Base-by-base conservation (phyloP, 2,329 filamentous ascomycete species). In the Neonectria faginata region DNA sequence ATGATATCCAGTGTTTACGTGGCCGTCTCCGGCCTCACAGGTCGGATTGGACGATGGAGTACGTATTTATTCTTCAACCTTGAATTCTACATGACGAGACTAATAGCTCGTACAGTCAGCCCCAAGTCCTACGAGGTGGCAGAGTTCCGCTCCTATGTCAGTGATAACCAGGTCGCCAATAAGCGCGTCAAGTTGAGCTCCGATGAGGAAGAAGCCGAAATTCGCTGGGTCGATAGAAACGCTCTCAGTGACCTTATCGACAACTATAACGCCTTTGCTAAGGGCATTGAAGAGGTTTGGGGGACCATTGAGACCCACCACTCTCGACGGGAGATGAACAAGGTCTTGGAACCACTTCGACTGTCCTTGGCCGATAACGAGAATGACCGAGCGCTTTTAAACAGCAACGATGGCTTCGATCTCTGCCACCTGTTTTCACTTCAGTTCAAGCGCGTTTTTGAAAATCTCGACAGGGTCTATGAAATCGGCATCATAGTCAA, bases 1-100 rank as follows among this genome's bases (percentile, higher is more conserved):
- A 77, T 77, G 73, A 76, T 77, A 67, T 67, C 70, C 48, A 69
- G 59, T 47, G 52, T 77, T 57, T 67, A 67, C 47, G 66, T 71
- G 29, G 73, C 72, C 33, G 54, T 77, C 25, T 65, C 73, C 39
- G 70, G 70, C 57, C 41, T 77, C n/a, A 64, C 74, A 22, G 73
- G 72, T 29, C 71, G 53, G 57, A 53, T 77, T 36, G 59, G 66
- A 47, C 73, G 65, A 60, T 64, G 73, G 39, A 57, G 75, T 77
- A 65, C 10, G 73, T 58, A 33, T 45, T 27, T 20, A 9, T 8
- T 22, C 3, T 42, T 27, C 1, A 20, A 10, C 20, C 48, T 16
- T 2, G 6, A 14, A 18, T 44, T 27, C 52, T 14, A 36, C 25
- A 25, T 25, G 25, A 25, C 25, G 25, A 18, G 22, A 54, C 57